phyloP scores from a whole-genome alignment of 78 protist species.

The Guillardia theta region DNA sequence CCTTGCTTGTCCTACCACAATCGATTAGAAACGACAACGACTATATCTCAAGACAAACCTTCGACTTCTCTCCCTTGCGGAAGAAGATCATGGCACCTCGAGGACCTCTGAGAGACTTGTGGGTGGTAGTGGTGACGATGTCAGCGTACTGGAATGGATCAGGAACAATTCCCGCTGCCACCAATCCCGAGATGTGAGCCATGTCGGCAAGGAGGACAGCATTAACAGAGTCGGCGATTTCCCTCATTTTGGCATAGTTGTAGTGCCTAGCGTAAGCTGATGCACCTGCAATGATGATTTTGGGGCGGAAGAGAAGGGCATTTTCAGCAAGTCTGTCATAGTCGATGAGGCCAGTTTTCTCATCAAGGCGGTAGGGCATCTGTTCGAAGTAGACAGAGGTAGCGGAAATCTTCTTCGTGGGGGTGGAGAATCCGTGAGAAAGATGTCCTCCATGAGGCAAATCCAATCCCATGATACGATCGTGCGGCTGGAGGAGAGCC shows the following conservation, averaged over 20 bases:
- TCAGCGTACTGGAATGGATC: slow-evolving; percentile 77
- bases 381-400: slow-evolving; percentile 80
- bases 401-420: slow-evolving; percentile 59
- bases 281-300: slow-evolving; percentile 82
- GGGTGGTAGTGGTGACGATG: slow-evolving; percentile 90
- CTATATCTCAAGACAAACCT: neutral
- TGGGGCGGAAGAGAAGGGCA: slow-evolving; percentile 75
- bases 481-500: slow-evolving; percentile 78
- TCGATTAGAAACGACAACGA: neutral
- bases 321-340: slow-evolving; percentile 66
- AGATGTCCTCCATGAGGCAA: slow-evolving; percentile 72
- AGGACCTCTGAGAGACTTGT: slow-evolving; percentile 81
- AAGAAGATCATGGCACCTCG: slow-evolving; percentile 83
- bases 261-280: slow-evolving; percentile 81
- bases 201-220: slow-evolving; percentile 81
- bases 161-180: slow-evolving; percentile 65
- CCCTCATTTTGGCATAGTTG: slow-evolving; percentile 80
- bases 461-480: slow-evolving; percentile 79
- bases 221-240: slow-evolving; percentile 59
- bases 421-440: slow-evolving; percentile 50
- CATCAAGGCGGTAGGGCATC: slow-evolving; percentile 77
- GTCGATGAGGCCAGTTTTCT: slow-evolving; percentile 77
- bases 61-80: slow-evolving; percentile 52
- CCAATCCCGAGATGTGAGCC: slow-evolving; percentile 63
- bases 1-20: slow-evolving; percentile 13